Percentiles rank a stretch among this genome's conserved stretches.
Evolutionary conservation across 768 basidiomycete species (phyloP).

Genomic region (Gymnopilus dilepis): DNA sequence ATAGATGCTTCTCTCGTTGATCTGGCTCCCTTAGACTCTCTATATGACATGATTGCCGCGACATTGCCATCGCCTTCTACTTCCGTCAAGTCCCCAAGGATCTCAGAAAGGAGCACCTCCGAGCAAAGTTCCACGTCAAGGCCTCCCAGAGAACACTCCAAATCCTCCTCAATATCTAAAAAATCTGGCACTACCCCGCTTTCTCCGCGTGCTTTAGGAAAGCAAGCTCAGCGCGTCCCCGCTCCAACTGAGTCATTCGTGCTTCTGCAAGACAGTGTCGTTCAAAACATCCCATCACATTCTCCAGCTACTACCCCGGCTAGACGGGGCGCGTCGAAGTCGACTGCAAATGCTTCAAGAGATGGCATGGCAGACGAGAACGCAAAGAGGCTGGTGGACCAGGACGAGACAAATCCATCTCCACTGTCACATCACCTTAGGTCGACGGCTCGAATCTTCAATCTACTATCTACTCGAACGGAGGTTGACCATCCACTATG

Average conservation of each 20-base stretch:
- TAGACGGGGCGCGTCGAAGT: conserved; percentile 51
- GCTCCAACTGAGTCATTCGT: conserved; percentile 91
- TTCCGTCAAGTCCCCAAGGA: conserved; percentile 24
- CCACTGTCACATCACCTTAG: conserved; percentile 80
- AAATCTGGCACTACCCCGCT: conserved; percentile 36
- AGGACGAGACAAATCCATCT: conserved; percentile 65
- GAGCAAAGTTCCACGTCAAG: conserved; percentile 57
- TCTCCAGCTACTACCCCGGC: conserved; percentile 39
- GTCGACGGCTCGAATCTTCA: conserved; percentile 76
- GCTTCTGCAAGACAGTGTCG: conserved; percentile 82
- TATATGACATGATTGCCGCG: conserved; percentile 82
- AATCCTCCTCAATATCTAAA: conserved; percentile 42
- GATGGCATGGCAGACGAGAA: conserved; percentile 30
- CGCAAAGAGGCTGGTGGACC: conserved; percentile 44
- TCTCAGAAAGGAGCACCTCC: conserved; percentile 49
- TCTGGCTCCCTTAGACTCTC: conserved; percentile 82
- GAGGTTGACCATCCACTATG: conserved; percentile 95
- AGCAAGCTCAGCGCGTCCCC: conserved; percentile 59
- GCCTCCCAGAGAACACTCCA: conserved; percentile 66
- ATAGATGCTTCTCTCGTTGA: conserved; percentile 92
- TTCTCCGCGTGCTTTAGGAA: conserved; percentile 63
- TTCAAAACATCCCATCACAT: conserved; percentile 69
- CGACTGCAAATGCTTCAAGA: conserved; percentile 34
- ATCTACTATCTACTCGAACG: conserved; percentile 74
- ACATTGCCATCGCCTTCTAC: conserved; percentile 65